Conservation (phyloP, 805 yeast species). For the Jamesozyma gamospora region DNA sequence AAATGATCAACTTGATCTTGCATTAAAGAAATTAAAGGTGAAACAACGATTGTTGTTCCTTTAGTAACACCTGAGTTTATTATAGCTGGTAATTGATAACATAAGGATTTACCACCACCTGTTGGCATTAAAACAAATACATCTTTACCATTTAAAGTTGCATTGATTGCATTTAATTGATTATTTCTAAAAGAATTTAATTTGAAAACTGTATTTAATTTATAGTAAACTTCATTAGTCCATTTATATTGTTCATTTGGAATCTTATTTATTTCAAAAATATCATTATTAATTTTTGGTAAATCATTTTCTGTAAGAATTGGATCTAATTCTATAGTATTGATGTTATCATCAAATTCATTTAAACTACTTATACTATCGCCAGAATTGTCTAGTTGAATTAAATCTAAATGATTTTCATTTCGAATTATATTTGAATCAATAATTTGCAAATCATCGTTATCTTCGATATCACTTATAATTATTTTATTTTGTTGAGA, state of each 20-base stretch:
- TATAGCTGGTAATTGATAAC: conserved; percentile 91
- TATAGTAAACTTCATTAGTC: conserved; percentile 56
- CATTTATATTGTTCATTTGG: conserved; percentile 32
- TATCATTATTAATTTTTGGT: neutral
- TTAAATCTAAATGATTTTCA: neutral
- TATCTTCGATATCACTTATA: conserved; percentile 12
- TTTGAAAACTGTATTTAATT: conserved; percentile 51
- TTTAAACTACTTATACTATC: conserved; percentile 8
- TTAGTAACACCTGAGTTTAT: conserved; percentile 60
- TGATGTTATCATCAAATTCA: conserved; percentile 4
- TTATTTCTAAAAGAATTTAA: conserved; percentile 63
- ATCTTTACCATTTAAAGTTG: conserved; percentile 68
- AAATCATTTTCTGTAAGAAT: conserved; percentile 3
- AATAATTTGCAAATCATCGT: conserved; percentile 18
- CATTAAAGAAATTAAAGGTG: conserved; percentile 93
- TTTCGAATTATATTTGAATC: neutral
- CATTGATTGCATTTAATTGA: conserved; percentile 78
- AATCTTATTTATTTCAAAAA: neutral
- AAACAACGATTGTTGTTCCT: conserved; percentile 85
- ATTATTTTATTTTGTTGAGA: neutral
- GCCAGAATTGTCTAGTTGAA: conserved; percentile 8
- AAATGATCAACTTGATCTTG: conserved; percentile 92
- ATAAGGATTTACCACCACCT: conserved; percentile 94
- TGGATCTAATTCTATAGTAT: conserved; percentile 5
- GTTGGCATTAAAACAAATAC: conserved; percentile 97